Conservation (phyloP, 257 asterid genomes). For the Nicotiana otophora region DNA sequence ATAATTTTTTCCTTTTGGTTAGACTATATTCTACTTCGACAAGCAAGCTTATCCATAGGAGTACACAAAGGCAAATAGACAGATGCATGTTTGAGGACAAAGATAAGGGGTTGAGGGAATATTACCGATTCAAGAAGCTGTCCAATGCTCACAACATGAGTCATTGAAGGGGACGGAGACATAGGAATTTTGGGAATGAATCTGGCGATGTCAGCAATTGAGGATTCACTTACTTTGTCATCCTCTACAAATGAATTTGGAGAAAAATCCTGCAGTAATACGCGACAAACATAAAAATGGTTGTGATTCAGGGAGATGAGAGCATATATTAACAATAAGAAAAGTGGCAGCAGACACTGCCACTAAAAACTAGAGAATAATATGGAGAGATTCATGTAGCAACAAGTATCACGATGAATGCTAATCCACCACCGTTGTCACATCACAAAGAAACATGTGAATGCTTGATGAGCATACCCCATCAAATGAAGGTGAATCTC, state of each 20-base stretch:
- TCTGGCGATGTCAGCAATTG: conserved; percentile 68
- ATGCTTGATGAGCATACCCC: conserved; percentile 46
- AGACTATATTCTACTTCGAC: neutral
- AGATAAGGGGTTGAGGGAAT: neutral
- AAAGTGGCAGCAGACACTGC: neutral
- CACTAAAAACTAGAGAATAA: conserved; percentile 1
- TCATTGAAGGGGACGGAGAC: conserved; percentile 79
- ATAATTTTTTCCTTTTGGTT: neutral
- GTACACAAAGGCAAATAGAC: neutral
- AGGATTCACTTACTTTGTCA: conserved; percentile 66
- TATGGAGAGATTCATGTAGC: neutral
- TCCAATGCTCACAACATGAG: conserved; percentile 81
- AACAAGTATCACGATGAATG: neutral
- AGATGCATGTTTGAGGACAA: neutral
- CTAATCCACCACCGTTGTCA: neutral
- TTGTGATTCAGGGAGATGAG: neutral
- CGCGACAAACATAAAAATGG: neutral
- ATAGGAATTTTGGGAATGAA: conserved; percentile 63
- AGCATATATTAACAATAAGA: neutral
- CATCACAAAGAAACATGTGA: neutral
- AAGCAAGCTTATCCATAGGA: neutral
- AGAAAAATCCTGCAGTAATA: conserved; percentile 56
- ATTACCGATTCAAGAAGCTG: conserved; percentile 90
- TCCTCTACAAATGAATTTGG: conserved; percentile 63
- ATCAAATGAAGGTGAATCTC: conserved; percentile 70